Percentiles rank a stretch among this genome's conserved stretches.
Conservation (phyloP, 257 asterid genomes). For the Solanum megistacrolobum region DNA sequence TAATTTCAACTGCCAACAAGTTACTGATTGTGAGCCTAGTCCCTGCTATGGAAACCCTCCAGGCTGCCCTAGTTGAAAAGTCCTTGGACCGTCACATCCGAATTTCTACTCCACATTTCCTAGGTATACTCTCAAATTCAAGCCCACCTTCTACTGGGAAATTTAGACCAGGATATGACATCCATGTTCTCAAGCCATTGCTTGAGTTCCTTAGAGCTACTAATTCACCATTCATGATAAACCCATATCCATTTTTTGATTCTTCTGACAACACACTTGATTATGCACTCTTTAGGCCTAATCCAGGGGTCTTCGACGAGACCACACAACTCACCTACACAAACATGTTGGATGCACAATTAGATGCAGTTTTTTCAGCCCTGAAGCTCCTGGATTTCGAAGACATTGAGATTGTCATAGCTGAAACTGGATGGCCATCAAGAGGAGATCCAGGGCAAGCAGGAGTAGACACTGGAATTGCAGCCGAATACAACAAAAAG, state of each 20-base stretch:
- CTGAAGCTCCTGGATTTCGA: constrained; percentile 17
- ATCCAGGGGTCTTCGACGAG: constrained; percentile 29
- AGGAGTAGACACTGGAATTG: constrained; percentile 26
- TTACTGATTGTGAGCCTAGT: constrained; percentile 34
- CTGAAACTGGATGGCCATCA: constrained; percentile 52
- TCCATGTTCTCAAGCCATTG: constrained; percentile 30
- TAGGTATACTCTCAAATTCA: constrained; percentile 50
- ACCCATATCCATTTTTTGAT: constrained; percentile 40
- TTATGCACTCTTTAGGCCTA: constrained; percentile 34
- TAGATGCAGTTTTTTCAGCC: constrained; percentile 37
- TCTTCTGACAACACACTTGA: constrained; percentile 23
- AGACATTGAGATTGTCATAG: constrained; percentile 34
- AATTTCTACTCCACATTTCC: constrained; percentile 58
- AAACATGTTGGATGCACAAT: constrained; percentile 38
- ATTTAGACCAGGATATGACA: constrained; percentile 33
- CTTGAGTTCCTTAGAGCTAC: constrained; percentile 34
- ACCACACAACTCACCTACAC: constrained; percentile 23
- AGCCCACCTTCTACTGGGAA: constrained; percentile 54
- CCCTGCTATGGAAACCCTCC: constrained; percentile 62
- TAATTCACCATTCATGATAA: constrained; percentile 33
- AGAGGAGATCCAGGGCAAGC: constrained; percentile 32
- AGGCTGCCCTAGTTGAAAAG: constrained; percentile 29
- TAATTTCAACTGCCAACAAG: constrained; percentile 40
- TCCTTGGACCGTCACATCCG: constrained; percentile 23
- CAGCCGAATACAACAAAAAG: constrained; percentile 30